Evolutionary conservation across 176 grass and related monocot species (phyloP), one percentile per base, ranked within the genome.

Genomic region (Triticum monococcum): DNA sequence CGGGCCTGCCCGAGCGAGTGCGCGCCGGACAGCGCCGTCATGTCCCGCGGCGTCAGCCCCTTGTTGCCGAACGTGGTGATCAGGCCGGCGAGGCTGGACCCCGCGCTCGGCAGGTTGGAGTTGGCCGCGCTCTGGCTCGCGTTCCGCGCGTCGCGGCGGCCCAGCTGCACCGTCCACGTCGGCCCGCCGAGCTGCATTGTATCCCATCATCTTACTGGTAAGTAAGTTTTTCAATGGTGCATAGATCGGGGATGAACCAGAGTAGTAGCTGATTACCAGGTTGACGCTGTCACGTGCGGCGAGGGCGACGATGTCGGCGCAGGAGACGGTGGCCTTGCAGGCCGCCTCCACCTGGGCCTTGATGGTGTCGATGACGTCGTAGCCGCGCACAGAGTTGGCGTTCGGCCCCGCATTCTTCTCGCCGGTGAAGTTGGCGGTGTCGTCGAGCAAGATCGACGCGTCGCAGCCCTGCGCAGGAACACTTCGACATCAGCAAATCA

Each of bases 301-400:
- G 25, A 98, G 91, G 40, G 95, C 93, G 72, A 98, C 85, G 83
- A 98, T 93, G 89, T 98, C 95, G 20, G 93, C 91, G 84, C 95
- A 98, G 20, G 95, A 98, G 41, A 98, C 91, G 28, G 89, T 93
- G 81, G 52, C 78, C n/a, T 37, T 73, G 86, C 95, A 97, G 35
- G 89, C 76, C 3, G 48, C 81, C 85, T 97, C 92, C 0, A 97
- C 95, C 74, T 82, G 86, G 18, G 77, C 26, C 90, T 97, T 97
- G 86, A 97, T 93, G 81, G 84, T 46, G 87, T 97, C 95, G 45
- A 97, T 93, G 17, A 97, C 92, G 67, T 93, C 92, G 88, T 87
- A 97, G 5, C 95, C 95, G 72, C 92, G 86, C 38, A 88, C 88
- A 14, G 95, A 95, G 78, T 96, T 91, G 61, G 81, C 85, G 72